Evolutionary conservation across 257 asterid species (phyloP), one percentile per base, ranked within the genome.

Genomic region (Echium plantagineum): DNA sequence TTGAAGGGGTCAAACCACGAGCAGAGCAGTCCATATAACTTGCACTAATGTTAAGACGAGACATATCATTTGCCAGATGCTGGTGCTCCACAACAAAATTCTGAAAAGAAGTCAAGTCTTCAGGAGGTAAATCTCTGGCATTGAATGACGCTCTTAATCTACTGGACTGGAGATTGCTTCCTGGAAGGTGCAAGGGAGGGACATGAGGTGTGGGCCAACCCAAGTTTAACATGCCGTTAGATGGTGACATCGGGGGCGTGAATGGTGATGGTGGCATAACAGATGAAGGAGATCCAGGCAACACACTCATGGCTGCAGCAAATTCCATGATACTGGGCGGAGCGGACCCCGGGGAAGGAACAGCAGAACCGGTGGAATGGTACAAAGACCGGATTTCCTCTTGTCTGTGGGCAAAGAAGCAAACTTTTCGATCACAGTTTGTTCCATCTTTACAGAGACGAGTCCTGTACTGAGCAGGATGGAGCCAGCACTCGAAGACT

Each of bases 401-500:
- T 0, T 77, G 80, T 9, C 83, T 74, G 77, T 91, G 97, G 0
- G 98, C 98, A 38, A 91, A 91, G 60, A 91, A 91, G 66, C 98
- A 91, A 52, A 89, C 96, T 63, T 85, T 87, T 60, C 95, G 76
- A 7, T 81, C 87, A 71, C 98, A 91, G 56, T 82, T 68, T 3
- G 85, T 79, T 2, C 98, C 96, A 63, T 91, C 98, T 71, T 89
- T 89, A 75, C 98, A 91, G 3, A 88, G 78, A 21, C 95, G 71
- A 3, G 97, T 91, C 6, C 95, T 79, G 51, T 91, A 91, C 63
- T 89, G 98, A 18, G 98, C 97, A 1, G 98, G 98, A 75, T 89
- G 98, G 21, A 91, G 89, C 98, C 98, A 91, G 78, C 94, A 85
- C 72, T 91, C 98, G 54, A 91, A 91, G 67, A 91, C 98, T 24